Evolutionary conservation across 2,329 filamentous ascomycete species (phyloP), one percentile per base, ranked within the genome.

Genomic region (Gnomoniopsis smithogilvyi): DNA sequence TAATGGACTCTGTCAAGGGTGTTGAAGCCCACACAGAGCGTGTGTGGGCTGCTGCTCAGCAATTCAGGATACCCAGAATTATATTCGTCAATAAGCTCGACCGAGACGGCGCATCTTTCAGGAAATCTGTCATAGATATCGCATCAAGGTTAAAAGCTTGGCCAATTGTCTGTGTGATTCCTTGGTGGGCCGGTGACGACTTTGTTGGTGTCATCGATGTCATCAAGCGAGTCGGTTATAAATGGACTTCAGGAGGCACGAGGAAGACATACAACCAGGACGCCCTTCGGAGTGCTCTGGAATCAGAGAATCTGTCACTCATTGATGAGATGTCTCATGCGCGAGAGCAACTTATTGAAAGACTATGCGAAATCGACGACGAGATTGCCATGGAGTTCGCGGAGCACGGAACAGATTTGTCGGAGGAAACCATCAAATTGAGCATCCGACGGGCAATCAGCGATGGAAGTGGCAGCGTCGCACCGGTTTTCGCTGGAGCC

Each of bases 1-100:
- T 74, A 54, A 68, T 75, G 51, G 68, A 74, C 64, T 63, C 68
- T 7, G 70, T 75, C 69, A 74, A 74, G 63, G 72, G 72, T 21
- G 95, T 99, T 22, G 95, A 99, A 74, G 94, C 95, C 1, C 95
- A 98, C 71, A 98, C 95, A 0, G 95, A 99, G 71, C 89, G 96
- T 67, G 95, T 99, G 3, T 99, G 95, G 95, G 82, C 84, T 15
- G 95, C 96, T 63, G 93, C 95, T 7, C 91, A 90, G 54, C 86
- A 88, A 49, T 96, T 96, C 70, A 81, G 80, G 22, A 96, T 98
- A 45, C 95, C 95, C 0, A 83, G 92, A 34, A 84, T 95, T 57
- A 80, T 92, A 51, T 94, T 88, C 64, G 82, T 95, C 67, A 96
- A 96, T 75, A 96, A 96, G 72, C 82, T 95, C 2, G 91, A 96